These are phyloP conservation scores for Trichoderma koningiopsis DNA, from an alignment of 2,329 filamentous ascomycete genomes.

Conservation along the genomic window DNA sequence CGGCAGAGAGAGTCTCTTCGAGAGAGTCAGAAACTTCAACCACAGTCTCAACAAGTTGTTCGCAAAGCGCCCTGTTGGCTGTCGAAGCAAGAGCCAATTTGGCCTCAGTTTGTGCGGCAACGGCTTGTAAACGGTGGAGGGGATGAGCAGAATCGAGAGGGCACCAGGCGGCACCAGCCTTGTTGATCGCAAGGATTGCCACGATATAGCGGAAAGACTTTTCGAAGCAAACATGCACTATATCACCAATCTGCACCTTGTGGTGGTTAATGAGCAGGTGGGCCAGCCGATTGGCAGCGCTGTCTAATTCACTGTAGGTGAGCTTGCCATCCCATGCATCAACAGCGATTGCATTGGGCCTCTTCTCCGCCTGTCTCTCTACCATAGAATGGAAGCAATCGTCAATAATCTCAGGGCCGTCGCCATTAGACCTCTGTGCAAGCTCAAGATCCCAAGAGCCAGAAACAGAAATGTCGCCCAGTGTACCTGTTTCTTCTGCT, in stretches of 20 bases:
- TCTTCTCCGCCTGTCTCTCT: background rate
- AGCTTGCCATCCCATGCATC: conserved; percentile 30
- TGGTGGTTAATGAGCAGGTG: conserved; percentile 16
- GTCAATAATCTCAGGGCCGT: conserved; percentile 2
- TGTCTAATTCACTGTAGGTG: conserved; percentile 29
- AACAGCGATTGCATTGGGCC: conserved; percentile 22
- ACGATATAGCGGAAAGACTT: conserved; percentile 29
- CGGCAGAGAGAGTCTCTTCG: background rate
- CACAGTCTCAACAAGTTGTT: background rate
- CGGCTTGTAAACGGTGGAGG: conserved; percentile 3
- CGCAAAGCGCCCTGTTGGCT: background rate
- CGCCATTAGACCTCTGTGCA: conserved; percentile 1
- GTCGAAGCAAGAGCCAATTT: conserved; percentile 14
- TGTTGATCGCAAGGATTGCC: conserved; percentile 24
- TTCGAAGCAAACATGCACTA: conserved; percentile 27
- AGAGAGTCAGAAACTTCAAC: background rate
- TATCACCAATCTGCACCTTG: conserved; percentile 4
- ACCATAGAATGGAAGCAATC: conserved; percentile 24
- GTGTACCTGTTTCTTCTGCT: background rate
- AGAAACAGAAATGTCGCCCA: conserved; percentile 4
- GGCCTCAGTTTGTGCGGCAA: background rate
- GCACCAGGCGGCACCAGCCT: conserved; percentile 26
- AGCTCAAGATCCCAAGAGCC: conserved; percentile 15
- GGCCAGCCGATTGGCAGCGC: conserved; percentile 24
- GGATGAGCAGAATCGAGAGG: conserved; percentile 27